Evolutionary conservation across 1,139 yeast species (phyloP), one percentile per base, ranked within the genome.

Genomic region (Magnusiomyces fungicola): DNA sequence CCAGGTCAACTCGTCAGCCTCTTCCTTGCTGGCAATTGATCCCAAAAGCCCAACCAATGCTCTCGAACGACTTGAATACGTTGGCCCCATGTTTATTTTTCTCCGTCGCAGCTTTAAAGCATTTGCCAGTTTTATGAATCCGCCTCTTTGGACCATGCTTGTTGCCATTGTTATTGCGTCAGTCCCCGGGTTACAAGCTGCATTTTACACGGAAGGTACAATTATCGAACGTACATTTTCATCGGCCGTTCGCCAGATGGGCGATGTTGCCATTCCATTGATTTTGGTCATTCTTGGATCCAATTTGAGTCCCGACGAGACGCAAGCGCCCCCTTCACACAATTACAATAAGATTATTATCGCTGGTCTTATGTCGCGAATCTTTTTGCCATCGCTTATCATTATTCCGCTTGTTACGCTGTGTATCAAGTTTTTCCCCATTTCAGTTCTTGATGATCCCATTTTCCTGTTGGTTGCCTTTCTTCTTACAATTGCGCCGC

Each of bases 101-200:
- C n/a, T 33, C n/a, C 46, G 46, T 14, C 24, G 30, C 6, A 45
- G 49, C 12, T 50, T 40, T 29, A 16, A 33, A 34, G 55, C 56
- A 33, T 52, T 78, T 46, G 56, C 74, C 50, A 60, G 65, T 33
- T 80, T 80, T 59, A 88, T 92, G 95, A 92, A 92, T 66, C 97
- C 97, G 10, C 98, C 98, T 9, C 72, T 92, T 55, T 92, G 89
- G 74, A 83, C 97, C 12, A 92, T 92, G 97, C 66, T 87, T 24
- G 67, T 83, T 1, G 82, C 97, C 9, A 80, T 92, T 19, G 55
- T 86, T 24, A 90, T 92, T 49, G 98, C 97, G 1, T 79, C 94
- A 0, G 73, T 87, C 18, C 88, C 95, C 2, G 70, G 74, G 1
- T 64, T 90, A 27, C 87, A 87, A 61, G 69, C 73, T 45, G 74